A percentile compares a stretch with the other conserved stretches of the same genome.
Evolutionary conservation across 441 rosid species (phyloP).

Genomic region (Populus hybrid): DNA sequence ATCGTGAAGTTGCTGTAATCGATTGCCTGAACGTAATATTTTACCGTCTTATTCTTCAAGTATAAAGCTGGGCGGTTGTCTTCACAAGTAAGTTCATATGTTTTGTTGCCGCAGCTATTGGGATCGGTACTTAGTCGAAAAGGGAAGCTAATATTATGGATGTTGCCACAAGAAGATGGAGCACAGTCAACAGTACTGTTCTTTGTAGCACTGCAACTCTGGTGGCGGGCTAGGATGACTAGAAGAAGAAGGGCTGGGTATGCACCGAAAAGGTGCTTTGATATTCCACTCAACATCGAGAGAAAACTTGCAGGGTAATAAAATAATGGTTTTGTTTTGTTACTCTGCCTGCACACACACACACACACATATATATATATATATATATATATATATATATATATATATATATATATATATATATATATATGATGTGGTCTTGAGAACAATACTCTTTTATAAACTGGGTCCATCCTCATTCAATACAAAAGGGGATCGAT

Average conservation of each 20-base stretch:
- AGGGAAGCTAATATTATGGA: constrained; percentile 6
- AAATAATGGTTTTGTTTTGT: too few relatives aligned
- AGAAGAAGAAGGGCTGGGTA: neutral
- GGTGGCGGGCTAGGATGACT: neutral
- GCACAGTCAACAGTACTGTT: neutral
- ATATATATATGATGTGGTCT: too few relatives aligned
- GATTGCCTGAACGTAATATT: neutral
- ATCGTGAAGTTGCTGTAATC: neutral
- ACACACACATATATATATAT: too few relatives aligned
- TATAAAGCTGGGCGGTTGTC: neutral
- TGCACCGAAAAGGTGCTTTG: too few relatives aligned
- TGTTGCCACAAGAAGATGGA: neutral
- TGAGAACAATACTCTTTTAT: too few relatives aligned
- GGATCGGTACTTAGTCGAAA: constrained; percentile 1
- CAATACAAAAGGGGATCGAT: too few relatives aligned
- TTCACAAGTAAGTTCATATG: neutral
- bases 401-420: too few relatives aligned
- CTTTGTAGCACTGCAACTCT: neutral
- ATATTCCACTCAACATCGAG: too few relatives aligned
- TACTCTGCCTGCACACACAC: too few relatives aligned
- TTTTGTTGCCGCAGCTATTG: neutral
- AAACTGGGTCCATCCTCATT: too few relatives aligned
- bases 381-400: too few relatives aligned
- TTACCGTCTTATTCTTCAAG: neutral
- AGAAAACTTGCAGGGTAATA: too few relatives aligned